Evolutionary conservation across 2,329 filamentous ascomycete species (phyloP).

Genomic region (Aspergillus quadrilineatus): DNA sequence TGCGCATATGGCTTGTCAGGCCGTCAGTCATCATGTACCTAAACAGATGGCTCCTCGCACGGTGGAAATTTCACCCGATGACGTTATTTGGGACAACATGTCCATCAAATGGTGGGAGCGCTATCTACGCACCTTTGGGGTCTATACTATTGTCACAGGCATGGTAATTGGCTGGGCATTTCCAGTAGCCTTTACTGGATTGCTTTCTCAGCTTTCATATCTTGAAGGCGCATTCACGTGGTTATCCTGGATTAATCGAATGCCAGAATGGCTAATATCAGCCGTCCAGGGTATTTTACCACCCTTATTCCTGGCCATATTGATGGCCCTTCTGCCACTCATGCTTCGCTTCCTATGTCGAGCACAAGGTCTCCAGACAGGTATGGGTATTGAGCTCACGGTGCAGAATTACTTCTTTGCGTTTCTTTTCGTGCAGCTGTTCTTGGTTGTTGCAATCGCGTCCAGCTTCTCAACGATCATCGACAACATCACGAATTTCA

Average conservation of each 20-base stretch:
- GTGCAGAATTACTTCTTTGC: conserved; percentile 91
- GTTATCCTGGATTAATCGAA: conserved; percentile 66
- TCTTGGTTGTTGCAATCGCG: conserved; percentile 86
- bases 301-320: conserved; percentile 69
- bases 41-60: conserved; percentile 89
- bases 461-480: conserved; percentile 69
- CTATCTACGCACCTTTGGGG: conserved; percentile 69
- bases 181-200: conserved; percentile 83
- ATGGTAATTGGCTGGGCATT: conserved; percentile 90
- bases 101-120: conserved; percentile 91
- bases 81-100: conserved; percentile 98
- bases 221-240: conserved; percentile 66
- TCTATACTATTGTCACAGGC: conserved; percentile 64
- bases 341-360: conserved; percentile 71
- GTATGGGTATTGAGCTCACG: conserved; percentile 72
- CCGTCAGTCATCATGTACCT: conserved; percentile 84
- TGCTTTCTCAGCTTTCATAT: conserved; percentile 72
- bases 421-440: conserved; percentile 92
- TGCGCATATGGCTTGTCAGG: conserved; percentile 96
- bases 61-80: conserved; percentile 89
- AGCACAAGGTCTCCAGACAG: conserved; percentile 78
- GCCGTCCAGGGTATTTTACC: conserved; percentile 85
- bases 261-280: conserved; percentile 61
- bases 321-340: conserved; percentile 78
- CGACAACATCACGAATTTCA: conserved; percentile 62